These are phyloP conservation scores for Fraxinus latifolia DNA, from an alignment of 305 asterid species.

Conservation along the genomic window DNA sequence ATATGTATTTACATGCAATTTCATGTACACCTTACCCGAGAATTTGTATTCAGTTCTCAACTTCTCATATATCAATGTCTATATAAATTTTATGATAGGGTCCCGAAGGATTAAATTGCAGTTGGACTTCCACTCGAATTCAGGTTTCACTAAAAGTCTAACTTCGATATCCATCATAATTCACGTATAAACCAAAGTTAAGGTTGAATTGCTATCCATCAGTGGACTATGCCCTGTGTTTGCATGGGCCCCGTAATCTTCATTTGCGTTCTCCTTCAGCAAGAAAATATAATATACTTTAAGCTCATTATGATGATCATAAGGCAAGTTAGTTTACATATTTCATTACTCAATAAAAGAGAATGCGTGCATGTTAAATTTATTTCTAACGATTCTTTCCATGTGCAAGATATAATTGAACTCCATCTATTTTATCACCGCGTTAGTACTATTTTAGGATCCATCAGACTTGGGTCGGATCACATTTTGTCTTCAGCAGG, in stretches of 20 bases:
- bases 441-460: not conserved
- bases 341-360: not conserved
- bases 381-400: not conserved
- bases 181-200: not conserved
- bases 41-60: not conserved
- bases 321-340: not conserved
- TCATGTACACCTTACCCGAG: not conserved
- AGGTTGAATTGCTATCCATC: not conserved
- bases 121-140: not conserved
- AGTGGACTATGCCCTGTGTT: not conserved
- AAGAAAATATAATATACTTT: constrained; percentile 1
- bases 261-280: not conserved
- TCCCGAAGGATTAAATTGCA: not conserved
- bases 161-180: not conserved
- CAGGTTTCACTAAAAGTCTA: not conserved
- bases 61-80: not conserved
- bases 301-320: not conserved
- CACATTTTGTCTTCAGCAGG: not conserved
- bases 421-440: not conserved
- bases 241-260: not conserved
- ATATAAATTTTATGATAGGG: not conserved
- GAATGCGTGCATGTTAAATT: not conserved
- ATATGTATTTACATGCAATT: not conserved
- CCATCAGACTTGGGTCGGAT: not conserved
- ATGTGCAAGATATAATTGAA: not conserved